phyloP scores from a whole-genome alignment of 2,329 filamentous ascomycete species.

The Aureobasidium sp. region DNA sequence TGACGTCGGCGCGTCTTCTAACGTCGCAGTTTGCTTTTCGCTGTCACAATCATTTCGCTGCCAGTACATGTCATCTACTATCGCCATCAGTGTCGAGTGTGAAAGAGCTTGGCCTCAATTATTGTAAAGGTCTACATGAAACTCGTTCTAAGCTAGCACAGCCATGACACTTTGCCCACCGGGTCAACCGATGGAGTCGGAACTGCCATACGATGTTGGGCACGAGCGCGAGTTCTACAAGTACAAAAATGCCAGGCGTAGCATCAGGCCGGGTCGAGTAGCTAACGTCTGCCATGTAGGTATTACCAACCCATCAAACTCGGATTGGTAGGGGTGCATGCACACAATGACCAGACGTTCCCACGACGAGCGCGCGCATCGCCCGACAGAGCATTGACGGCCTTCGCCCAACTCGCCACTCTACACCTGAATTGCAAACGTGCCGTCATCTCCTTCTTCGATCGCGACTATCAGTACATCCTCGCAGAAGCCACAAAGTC shows the following conservation, averaged over 20 bases:
- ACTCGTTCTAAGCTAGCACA: background rate
- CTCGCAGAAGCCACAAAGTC: constrained; percentile 45
- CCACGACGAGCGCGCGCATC: constrained; percentile 14
- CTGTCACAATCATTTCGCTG: background rate
- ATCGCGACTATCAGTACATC: constrained; percentile 41
- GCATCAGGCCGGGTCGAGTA: background rate
- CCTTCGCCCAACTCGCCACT: constrained; percentile 43
- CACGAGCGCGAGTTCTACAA: constrained; percentile 26
- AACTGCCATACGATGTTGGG: constrained; percentile 18
- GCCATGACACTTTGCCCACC: background rate
- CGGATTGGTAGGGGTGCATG: constrained; percentile 17
- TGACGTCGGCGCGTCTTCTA: background rate
- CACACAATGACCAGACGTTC: background rate
- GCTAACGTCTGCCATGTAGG: background rate
- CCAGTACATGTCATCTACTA: too few relatives aligned
- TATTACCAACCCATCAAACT: constrained; percentile 19
- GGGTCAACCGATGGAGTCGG: background rate
- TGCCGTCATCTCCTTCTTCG: constrained; percentile 46
- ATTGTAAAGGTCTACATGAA: background rate
- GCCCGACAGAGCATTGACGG: constrained; percentile 33
- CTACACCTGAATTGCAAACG: constrained; percentile 40
- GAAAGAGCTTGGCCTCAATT: too few relatives aligned
- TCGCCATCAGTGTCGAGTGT: too few relatives aligned
- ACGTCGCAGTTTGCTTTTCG: background rate
- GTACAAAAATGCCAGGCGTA: constrained; percentile 18